Percentiles rank a stretch among this genome's conserved stretches.
These are phyloP conservation scores for Boletus huronensis DNA, from an alignment of 768 basidiomycete species.

Conservation along the genomic window DNA sequence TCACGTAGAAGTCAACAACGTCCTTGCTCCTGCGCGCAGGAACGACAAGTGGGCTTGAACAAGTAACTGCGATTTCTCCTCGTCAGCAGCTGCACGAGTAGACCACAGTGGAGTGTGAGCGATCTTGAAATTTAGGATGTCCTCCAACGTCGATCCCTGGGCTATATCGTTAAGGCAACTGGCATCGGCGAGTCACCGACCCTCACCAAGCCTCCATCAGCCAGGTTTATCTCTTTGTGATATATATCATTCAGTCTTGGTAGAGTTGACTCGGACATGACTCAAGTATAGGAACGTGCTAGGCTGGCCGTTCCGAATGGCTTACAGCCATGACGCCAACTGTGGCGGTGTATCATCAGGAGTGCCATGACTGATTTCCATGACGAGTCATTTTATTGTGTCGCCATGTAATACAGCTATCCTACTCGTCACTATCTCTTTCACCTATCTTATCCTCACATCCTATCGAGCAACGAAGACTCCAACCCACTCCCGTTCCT, in stretches of 20 bases:
- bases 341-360: conserved; percentile 9
- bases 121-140: conserved; percentile 44
- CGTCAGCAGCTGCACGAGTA: conserved; percentile 51
- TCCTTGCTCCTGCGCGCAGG: conserved; percentile 58
- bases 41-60: conserved; percentile 60
- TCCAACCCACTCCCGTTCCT: conserved; percentile 17
- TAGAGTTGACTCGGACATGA: not conserved
- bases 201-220: conserved; percentile 34
- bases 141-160: conserved; percentile 64
- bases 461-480: conserved; percentile 36
- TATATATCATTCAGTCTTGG: conserved; percentile 12
- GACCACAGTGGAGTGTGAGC: conserved; percentile 69
- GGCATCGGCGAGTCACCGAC: not conserved
- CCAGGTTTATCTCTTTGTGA: conserved; percentile 17
- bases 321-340: not conserved
- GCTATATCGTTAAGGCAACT: conserved; percentile 3
- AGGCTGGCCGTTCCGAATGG: not conserved
- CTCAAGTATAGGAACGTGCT: not conserved
- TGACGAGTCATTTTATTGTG: conserved; percentile 7
- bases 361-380: not conserved
- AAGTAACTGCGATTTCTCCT: conserved; percentile 44
- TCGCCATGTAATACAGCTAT: conserved; percentile 17
- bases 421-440: conserved; percentile 27
- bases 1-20: conserved; percentile 71
- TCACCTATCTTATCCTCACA: conserved; percentile 25